phyloP scores from a whole-genome alignment of 2,329 filamentous ascomycete genomes.

The Cadophora luteo-olivacea region DNA sequence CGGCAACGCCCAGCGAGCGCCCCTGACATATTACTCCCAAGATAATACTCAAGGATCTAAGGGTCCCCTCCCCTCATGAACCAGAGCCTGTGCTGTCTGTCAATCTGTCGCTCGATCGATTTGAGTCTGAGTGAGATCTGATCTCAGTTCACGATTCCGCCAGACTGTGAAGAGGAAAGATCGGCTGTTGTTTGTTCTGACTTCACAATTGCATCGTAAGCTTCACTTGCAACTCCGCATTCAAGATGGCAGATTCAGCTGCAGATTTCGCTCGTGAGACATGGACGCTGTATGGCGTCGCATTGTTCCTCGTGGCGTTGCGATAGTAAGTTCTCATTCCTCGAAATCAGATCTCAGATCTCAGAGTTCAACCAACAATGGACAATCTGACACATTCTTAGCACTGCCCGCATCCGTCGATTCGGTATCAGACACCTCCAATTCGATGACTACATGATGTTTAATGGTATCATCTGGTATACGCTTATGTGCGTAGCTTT shows the following conservation, averaged over 20 bases:
- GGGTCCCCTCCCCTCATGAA: too few species aligned
- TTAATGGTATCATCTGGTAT: conserved; percentile 52
- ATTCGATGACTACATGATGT: conserved; percentile 53
- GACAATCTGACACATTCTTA: not conserved
- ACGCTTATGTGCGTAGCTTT: conserved; percentile 53
- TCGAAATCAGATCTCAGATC: too few species aligned
- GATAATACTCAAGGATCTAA: too few species aligned
- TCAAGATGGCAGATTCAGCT: not conserved
- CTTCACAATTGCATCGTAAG: not conserved
- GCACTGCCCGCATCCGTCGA: conserved; percentile 12
- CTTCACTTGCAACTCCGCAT: too few species aligned
- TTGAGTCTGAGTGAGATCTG: not conserved
- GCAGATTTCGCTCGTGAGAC: conserved; percentile 3
- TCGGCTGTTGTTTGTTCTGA: not conserved
- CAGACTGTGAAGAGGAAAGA: conserved; percentile 13
- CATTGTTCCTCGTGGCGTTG: not conserved
- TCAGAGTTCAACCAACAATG: too few species aligned
- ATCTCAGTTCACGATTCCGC: not conserved
- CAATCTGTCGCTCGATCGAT: not conserved
- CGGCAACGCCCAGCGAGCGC: too few species aligned
- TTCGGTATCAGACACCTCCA: conserved; percentile 45
- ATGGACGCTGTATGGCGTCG: conserved; percentile 9
- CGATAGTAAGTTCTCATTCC: not conserved
- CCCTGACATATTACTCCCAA: too few species aligned
- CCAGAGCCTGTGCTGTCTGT: too few species aligned